These are phyloP conservation scores for Sordaria brevicollis DNA, from an alignment of 495 filamentous ascomycete species.

Conservation along the genomic window DNA sequence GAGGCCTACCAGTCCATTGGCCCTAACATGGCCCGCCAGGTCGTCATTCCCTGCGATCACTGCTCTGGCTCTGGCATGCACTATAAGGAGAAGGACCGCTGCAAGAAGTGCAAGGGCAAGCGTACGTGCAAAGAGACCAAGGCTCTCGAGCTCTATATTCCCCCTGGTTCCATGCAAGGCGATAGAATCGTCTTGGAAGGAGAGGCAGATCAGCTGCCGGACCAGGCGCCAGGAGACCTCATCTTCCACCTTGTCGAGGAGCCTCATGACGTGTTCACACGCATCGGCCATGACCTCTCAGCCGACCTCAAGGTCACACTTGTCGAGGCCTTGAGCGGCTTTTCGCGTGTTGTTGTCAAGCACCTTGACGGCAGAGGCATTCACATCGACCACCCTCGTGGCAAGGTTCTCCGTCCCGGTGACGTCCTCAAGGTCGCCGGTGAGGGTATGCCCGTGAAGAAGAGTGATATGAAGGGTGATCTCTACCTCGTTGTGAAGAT, in stretches of 20 bases:
- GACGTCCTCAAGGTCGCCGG: conserved; percentile 75
- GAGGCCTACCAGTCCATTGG: conserved; percentile 68
- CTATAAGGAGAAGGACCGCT: conserved; percentile 89
- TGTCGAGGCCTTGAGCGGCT: conserved; percentile 76
- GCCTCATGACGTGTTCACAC: conserved; percentile 67
- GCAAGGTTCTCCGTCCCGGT: conserved; percentile 65
- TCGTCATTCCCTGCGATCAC: conserved; percentile 58
- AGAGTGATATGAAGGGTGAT: conserved; percentile 72
- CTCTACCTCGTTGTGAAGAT: conserved; percentile 80
- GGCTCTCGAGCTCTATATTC: conserved; percentile 91
- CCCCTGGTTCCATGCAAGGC: conserved; percentile 76
- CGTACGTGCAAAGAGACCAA: conserved; percentile 75
- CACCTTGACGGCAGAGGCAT: conserved; percentile 94
- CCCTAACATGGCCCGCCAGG: conserved; percentile 69
- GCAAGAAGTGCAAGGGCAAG: conserved; percentile 95
- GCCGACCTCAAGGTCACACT: conserved; percentile 71
- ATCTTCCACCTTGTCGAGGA: conserved; percentile 78
- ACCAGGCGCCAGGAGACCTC: conserved; percentile 85
- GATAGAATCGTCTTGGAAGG: conserved; percentile 85
- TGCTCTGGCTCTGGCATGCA: conserved; percentile 75
- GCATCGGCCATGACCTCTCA: conserved; percentile 73
- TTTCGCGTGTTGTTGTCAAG: conserved; percentile 80
- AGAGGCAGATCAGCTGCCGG: conserved; percentile 89
- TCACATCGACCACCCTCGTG: conserved; percentile 60
- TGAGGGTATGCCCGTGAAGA: conserved; percentile 92